Percentiles rank a stretch among this genome's conserved stretches.
These are phyloP conservation scores for Tylopilus sp. DNA, from an alignment of 768 basidiomycete species.

Conservation along the genomic window DNA sequence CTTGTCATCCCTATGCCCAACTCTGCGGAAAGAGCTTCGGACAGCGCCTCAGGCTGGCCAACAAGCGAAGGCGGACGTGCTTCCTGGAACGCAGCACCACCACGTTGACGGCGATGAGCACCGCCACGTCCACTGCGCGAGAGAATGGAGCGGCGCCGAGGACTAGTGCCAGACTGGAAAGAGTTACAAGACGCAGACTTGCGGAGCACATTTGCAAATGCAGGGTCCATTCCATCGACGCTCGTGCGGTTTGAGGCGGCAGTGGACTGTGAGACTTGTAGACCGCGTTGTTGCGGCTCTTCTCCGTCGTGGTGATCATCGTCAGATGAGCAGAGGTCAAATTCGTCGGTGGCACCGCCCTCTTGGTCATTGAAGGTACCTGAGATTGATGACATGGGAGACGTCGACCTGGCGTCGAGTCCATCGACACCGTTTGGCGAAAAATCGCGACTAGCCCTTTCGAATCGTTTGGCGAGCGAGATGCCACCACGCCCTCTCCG, in stretches of 20 bases:
- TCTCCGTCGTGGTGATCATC: slow-evolving; percentile 19
- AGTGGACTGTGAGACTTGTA: slow-evolving; percentile 36
- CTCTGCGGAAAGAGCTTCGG: slow-evolving; percentile 69
- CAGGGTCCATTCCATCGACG: slow-evolving; percentile 86
- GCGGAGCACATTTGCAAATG: slow-evolving; percentile 74
- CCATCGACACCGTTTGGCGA: slow-evolving; percentile 40
- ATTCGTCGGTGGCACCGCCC: slow-evolving; percentile 12
- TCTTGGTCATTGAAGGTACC: slow-evolving; percentile 27
- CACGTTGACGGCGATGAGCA: slow-evolving; percentile 52
- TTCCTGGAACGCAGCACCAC: slow-evolving; percentile 68
- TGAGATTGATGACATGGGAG: slow-evolving; percentile 35
- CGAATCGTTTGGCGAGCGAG: slow-evolving; percentile 61
- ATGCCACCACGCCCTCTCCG: slow-evolving; percentile 50
- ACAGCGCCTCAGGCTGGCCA: slow-evolving; percentile 67
- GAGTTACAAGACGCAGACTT: slow-evolving; percentile 45
- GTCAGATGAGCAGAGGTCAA: slow-evolving; percentile 25
- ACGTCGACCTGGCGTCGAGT: slow-evolving; percentile 14
- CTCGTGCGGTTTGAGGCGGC: slow-evolving; percentile 60
- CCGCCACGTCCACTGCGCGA: slow-evolving; percentile 48
- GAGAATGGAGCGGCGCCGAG: slow-evolving; percentile 58
- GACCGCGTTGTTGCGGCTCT: slow-evolving; percentile 25
- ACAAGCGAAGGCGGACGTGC: slow-evolving; percentile 68
- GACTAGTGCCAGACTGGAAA: slow-evolving; percentile 48
- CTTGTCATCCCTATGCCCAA: slow-evolving; percentile 49
- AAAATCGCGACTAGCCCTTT: slow-evolving; percentile 52